Percentiles rank a stretch among this genome's conserved stretches.
Evolutionary conservation across 2,329 filamentous ascomycete species (phyloP).

Genomic region (Ascochyta fabae): DNA sequence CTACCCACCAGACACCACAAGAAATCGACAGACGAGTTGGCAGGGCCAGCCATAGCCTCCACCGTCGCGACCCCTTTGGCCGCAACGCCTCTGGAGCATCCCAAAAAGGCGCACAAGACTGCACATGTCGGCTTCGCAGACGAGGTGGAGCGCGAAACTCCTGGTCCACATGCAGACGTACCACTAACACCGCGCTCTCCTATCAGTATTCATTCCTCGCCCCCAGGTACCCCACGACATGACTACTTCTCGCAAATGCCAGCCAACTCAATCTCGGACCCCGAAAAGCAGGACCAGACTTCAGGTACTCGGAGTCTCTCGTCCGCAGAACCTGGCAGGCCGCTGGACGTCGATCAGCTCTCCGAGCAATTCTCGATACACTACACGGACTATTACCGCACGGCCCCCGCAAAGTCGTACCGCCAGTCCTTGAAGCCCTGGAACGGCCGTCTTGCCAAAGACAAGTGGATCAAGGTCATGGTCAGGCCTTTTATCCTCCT

Average conservation of each 20-base stretch:
- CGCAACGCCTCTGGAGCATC: slow-evolving; percentile 11
- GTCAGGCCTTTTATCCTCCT: slow-evolving; percentile 84
- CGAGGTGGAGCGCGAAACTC: slow-evolving; percentile 23
- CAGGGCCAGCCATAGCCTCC: slow-evolving; percentile 7
- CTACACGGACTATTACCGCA: slow-evolving; percentile 75
- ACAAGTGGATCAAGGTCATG: slow-evolving; percentile 81
- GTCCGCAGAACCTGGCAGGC: slow-evolving; percentile 8
- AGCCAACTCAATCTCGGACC: slow-evolving; percentile 9
- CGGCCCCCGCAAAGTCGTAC: slow-evolving; percentile 73
- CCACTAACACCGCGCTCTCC: slow-evolving; percentile 22
- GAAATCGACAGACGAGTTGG: slow-evolving; percentile 18
- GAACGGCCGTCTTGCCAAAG: slow-evolving; percentile 74
- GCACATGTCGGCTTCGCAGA: slow-evolving; percentile 62
- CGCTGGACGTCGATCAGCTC: slow-evolving; percentile 25
- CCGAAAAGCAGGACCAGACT: slow-evolving; percentile 31
- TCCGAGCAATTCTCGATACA: slow-evolving; percentile 39
- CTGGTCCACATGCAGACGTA: background rate
- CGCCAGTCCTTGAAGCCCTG: slow-evolving; percentile 75
- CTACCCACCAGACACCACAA: slow-evolving; percentile 31
- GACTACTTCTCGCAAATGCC: slow-evolving; percentile 24
- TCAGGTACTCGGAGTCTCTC: slow-evolving; percentile 15
- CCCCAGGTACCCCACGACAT: slow-evolving; percentile 12
- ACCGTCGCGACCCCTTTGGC: slow-evolving; percentile 3
- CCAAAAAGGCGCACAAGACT: slow-evolving; percentile 15
- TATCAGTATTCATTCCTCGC: slow-evolving; percentile 22